Percentiles rank a stretch among this genome's conserved stretches.
Evolutionary conservation across 2,329 filamentous ascomycete genomes (phyloP).

Genomic region (Aaosphaeria arxii): DNA sequence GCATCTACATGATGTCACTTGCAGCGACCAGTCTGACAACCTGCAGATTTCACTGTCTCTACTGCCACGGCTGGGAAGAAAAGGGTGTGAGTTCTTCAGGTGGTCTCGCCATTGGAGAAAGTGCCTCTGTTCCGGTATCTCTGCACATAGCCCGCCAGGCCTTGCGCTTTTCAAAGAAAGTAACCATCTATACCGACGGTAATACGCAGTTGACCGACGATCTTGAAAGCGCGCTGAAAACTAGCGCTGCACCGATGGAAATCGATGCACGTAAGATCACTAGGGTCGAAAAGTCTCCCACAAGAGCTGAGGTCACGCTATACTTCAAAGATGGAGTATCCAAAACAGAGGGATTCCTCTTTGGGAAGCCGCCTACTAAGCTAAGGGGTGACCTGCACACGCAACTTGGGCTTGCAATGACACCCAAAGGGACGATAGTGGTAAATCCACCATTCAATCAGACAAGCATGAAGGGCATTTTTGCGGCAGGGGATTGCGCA

Average conservation of each 20-base stretch:
- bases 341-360: slow-evolving; percentile 6
- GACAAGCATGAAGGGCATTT: slow-evolving; percentile 48
- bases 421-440: slow-evolving; percentile 44
- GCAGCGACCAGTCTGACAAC: not conserved
- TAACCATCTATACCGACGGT: slow-evolving; percentile 55
- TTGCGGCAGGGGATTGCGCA: slow-evolving; percentile 48
- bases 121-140: slow-evolving; percentile 22
- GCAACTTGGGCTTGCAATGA: slow-evolving; percentile 46
- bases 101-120: slow-evolving; percentile 20
- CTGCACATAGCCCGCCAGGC: slow-evolving; percentile 46
- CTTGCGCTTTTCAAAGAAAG: slow-evolving; percentile 40
- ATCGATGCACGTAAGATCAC: slow-evolving; percentile 36
- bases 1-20: not conserved
- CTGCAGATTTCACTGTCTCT: slow-evolving; percentile 53
- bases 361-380: slow-evolving; percentile 13
- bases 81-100: slow-evolving; percentile 37
- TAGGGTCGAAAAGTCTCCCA: slow-evolving; percentile 24
- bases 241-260: slow-evolving; percentile 21
- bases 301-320: slow-evolving; percentile 31
- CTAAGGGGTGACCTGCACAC: slow-evolving; percentile 40
- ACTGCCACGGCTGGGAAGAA: slow-evolving; percentile 58
- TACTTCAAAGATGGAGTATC: slow-evolving; percentile 40
- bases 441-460: slow-evolving; percentile 41
- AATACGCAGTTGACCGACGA: slow-evolving; percentile 29
- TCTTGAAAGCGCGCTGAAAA: not conserved